Evolutionary conservation across 1,139 yeast species (phyloP).

Genomic region (Kodamaea ohmeri): DNA sequence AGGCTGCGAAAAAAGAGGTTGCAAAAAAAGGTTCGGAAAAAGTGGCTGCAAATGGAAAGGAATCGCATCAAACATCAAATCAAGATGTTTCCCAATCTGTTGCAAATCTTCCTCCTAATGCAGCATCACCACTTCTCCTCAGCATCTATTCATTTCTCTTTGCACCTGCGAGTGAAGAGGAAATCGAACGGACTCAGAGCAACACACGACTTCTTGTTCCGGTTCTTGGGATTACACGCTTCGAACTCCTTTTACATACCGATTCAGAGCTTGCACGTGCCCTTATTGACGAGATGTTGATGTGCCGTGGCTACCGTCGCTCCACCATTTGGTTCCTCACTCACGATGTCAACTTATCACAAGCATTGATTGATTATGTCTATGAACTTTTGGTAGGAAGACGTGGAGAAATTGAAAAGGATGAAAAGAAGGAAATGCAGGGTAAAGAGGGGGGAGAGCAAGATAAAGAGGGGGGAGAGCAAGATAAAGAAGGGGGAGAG

Average conservation of each 20-base stretch:
- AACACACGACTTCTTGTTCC: slow-evolving; percentile 33
- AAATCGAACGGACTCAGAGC: slow-evolving; percentile 24
- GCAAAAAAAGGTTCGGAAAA: slow-evolving; percentile 6
- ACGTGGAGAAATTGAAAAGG: slow-evolving; percentile 39
- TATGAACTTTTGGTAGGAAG: slow-evolving; percentile 56
- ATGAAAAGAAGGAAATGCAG: background rate
- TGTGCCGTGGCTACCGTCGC: slow-evolving; percentile 61
- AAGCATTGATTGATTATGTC: slow-evolving; percentile 53
- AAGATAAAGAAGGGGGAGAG: too few species aligned
- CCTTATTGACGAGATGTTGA: slow-evolving; percentile 64
- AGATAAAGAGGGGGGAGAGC: too few species aligned
- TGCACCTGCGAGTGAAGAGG: slow-evolving; percentile 29
- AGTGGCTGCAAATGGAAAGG: slow-evolving; percentile 20
- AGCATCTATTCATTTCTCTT: slow-evolving; percentile 45
- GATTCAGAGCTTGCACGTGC: slow-evolving; percentile 48
- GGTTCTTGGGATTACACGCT: slow-evolving; percentile 41
- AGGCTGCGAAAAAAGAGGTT: slow-evolving; percentile 16
- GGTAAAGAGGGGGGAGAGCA: background rate
- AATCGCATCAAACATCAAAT: slow-evolving; percentile 52
- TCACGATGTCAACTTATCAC: slow-evolving; percentile 53
- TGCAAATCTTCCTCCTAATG: background rate
- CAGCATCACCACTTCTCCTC: slow-evolving; percentile 1
- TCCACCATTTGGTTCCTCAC: slow-evolving; percentile 67
- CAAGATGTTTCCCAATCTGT: too few species aligned
- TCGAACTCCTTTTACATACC: slow-evolving; percentile 37